phyloP scores from a whole-genome alignment of 768 basidiomycete genomes.

The Lenzites betulinus region DNA sequence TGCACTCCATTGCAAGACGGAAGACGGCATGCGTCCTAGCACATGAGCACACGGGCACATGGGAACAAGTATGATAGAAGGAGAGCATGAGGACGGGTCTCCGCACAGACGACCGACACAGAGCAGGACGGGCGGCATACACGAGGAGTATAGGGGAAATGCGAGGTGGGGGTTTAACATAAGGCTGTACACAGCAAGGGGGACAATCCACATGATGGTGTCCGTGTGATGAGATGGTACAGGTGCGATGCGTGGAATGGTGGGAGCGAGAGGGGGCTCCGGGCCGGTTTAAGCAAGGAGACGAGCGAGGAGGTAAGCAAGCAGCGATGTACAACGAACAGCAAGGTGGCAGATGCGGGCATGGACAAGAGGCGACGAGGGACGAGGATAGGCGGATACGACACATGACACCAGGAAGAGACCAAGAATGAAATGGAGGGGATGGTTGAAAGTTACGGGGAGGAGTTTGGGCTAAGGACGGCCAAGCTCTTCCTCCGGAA shows the following conservation, averaged over 20 bases:
- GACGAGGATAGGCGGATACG: background rate
- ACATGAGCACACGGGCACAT: too few relatives aligned
- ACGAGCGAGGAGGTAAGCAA: background rate
- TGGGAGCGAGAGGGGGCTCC: background rate
- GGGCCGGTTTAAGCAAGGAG: background rate
- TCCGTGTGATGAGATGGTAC: background rate
- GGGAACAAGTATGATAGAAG: too few relatives aligned
- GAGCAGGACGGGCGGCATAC: too few relatives aligned
- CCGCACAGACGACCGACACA: too few relatives aligned
- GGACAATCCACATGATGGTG: too few relatives aligned
- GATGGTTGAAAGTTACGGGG: background rate
- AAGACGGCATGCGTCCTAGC: too few relatives aligned
- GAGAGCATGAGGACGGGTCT: too few relatives aligned
- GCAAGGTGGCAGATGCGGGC: background rate
- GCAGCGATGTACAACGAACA: conserved; percentile 20
- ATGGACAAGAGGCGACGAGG: background rate
- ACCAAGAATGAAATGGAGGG: background rate
- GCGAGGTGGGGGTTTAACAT: too few relatives aligned
- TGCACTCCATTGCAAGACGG: too few relatives aligned
- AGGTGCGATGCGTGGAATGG: background rate
- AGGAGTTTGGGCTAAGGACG: conserved; percentile 17
- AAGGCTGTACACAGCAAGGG: too few relatives aligned
- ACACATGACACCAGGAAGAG: background rate
- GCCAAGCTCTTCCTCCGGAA: conserved; percentile 28
- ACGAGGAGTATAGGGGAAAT: too few relatives aligned